Percentiles rank a stretch among this genome's conserved stretches.
Conservation (phyloP, 2,329 filamentous ascomycete genomes). For the Talaromyces verruculosus region DNA sequence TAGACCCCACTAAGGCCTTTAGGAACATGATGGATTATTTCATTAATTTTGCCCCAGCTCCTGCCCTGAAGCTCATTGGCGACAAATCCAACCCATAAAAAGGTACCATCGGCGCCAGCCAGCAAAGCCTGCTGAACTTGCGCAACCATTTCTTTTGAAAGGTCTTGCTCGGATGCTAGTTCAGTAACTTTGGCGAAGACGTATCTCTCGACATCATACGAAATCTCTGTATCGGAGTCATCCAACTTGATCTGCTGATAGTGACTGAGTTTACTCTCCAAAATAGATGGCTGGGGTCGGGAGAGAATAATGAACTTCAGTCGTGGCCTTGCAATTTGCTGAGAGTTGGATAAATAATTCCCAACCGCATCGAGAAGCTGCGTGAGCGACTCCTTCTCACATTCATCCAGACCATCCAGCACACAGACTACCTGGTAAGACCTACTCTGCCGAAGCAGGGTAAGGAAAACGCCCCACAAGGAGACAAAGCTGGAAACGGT, state of each 20-base stretch:
- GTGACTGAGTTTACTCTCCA: not conserved
- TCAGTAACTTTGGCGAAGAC: not conserved
- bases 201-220: not conserved
- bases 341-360: not conserved
- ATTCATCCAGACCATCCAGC: not conserved
- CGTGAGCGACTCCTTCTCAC: not conserved
- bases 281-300: not conserved
- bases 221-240: not conserved
- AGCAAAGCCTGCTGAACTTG: not conserved
- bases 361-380: not conserved
- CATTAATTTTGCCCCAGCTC: not conserved
- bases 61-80: not conserved
- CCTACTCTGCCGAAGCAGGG: not conserved
- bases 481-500: not conserved
- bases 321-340: not conserved
- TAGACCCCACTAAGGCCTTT: not conserved
- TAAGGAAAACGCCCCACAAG: not conserved
- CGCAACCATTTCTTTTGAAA: not conserved
- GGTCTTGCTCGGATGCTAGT: not conserved
- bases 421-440: not conserved
- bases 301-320: not conserved
- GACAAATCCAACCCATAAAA: not conserved
- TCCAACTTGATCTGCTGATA: not conserved
- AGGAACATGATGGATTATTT: not conserved
- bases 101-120: not conserved